A percentile compares a stretch with the other conserved stretches of the same genome.
Evolutionary conservation across 2,329 filamentous ascomycete genomes (phyloP).

Genomic region (Rachicladosporium sp.): DNA sequence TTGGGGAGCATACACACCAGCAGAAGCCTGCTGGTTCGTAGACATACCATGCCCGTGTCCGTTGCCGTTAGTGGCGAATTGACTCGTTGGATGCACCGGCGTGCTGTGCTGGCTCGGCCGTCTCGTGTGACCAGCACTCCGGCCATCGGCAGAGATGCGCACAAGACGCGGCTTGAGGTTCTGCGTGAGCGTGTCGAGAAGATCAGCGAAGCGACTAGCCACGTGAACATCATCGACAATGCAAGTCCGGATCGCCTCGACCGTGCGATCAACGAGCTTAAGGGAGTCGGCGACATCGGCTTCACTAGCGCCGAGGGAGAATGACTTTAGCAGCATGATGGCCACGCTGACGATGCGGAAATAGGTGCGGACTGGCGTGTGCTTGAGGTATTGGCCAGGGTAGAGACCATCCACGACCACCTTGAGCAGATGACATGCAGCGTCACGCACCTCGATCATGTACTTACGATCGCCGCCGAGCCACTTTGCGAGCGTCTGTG

Average conservation of each 20-base stretch:
- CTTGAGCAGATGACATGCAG: conserved; percentile 61
- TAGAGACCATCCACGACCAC: conserved; percentile 67
- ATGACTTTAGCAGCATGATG: conserved; percentile 76
- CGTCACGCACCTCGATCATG: conserved; percentile 61
- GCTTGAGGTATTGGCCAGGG: conserved; percentile 64
- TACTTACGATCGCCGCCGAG: conserved; percentile 50
- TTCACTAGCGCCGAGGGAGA: conserved; percentile 67
- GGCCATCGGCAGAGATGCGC: conserved; percentile 39
- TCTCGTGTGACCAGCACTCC: conserved; percentile 11
- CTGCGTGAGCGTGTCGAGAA: conserved; percentile 66
- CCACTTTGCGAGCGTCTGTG: conserved; percentile 34
- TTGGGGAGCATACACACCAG: conserved; percentile 5
- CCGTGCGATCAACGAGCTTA: conserved; percentile 60
- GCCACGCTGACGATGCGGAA: conserved; percentile 77
- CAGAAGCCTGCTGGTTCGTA: too few relatives aligned
- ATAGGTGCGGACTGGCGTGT: conserved; percentile 72
- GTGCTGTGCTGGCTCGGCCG: conserved; percentile 6
- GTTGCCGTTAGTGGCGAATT: neutral
- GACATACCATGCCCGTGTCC: too few relatives aligned
- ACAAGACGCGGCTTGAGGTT: conserved; percentile 61
- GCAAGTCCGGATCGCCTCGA: conserved; percentile 61
- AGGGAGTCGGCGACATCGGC: conserved; percentile 67
- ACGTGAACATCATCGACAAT: conserved; percentile 79
- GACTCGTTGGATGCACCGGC: conserved; percentile 1
- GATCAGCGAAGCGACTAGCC: conserved; percentile 70